phyloP scores from a whole-genome alignment of 2,329 filamentous ascomycete species.

The Tolypocladium nubicola region DNA sequence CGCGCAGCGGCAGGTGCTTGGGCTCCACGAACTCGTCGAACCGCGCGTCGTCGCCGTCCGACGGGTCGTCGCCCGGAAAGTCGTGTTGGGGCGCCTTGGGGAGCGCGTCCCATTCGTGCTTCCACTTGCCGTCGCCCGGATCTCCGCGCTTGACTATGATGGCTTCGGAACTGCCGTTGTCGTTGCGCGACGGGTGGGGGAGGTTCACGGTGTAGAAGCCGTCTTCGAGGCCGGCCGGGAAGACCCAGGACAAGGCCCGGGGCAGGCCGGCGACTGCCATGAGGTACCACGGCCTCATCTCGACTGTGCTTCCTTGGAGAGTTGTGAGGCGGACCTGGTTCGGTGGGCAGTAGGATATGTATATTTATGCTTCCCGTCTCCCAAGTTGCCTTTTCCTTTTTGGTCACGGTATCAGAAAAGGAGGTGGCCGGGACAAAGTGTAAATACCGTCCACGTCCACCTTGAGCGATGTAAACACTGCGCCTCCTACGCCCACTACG shows the following conservation, averaged over 20 bases:
- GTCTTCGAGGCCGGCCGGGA: conserved; percentile 1
- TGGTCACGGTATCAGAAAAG: no score
- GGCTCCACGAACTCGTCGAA: no score
- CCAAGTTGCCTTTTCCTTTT: no score
- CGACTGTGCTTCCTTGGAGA: no score
- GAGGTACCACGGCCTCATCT: background rate
- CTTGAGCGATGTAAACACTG: background rate
- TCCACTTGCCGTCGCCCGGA: no score
- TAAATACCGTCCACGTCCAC: background rate
- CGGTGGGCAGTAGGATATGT: no score
- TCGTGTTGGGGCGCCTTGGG: background rate
- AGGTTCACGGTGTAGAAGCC: conserved; percentile 1
- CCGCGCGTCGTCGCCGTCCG: no score
- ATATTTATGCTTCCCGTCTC: no score
- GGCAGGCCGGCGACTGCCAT: background rate
- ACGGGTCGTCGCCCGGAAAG: background rate
- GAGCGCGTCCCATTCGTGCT: no score
- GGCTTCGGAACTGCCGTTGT: background rate
- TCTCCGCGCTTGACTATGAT: background rate
- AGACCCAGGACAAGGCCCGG: background rate
- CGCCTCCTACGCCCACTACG: background rate
- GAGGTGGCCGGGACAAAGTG: background rate
- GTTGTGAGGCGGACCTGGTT: background rate
- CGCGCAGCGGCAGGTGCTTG: background rate
- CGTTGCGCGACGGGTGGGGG: background rate